phyloP scores from a whole-genome alignment of 345 rosid genomes.

The Pugionium cornutum region DNA sequence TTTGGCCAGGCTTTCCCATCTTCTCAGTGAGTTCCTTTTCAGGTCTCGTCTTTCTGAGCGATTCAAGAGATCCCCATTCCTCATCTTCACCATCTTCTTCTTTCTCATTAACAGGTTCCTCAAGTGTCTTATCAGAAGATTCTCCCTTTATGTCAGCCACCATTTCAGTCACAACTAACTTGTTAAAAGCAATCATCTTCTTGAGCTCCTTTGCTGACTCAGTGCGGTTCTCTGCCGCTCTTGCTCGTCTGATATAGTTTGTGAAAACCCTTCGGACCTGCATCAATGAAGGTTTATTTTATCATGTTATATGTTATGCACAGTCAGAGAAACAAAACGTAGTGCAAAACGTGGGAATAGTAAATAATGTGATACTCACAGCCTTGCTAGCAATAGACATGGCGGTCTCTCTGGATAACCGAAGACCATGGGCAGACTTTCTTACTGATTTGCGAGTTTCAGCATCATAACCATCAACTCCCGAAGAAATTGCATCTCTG shows the following conservation, averaged over 20 bases:
- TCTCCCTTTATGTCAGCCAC: conserved; percentile 81
- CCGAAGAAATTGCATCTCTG: conserved; percentile 79
- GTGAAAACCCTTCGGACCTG: conserved; percentile 62
- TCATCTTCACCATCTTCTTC: conserved; percentile 56
- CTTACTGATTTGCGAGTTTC: conserved; percentile 71
- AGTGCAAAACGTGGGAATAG: conserved; percentile 11
- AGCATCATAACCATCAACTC: conserved; percentile 85
- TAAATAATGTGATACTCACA: conserved; percentile 49
- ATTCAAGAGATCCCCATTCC: conserved; percentile 77
- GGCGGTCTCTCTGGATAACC: conserved; percentile 71
- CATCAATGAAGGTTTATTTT: conserved; percentile 18
- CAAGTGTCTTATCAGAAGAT: conserved; percentile 64
- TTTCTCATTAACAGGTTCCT: conserved; percentile 53
- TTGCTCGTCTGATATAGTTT: conserved; percentile 71
- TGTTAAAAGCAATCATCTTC: conserved; percentile 85
- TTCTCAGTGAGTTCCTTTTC: conserved; percentile 57
- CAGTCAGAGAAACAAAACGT: conserved; percentile 21
- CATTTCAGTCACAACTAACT: conserved; percentile 76
- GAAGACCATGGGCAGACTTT: conserved; percentile 54
- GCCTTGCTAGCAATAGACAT: conserved; percentile 88
- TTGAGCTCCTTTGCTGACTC: conserved; percentile 82
- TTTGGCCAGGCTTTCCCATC: conserved; percentile 76
- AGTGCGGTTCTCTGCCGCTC: conserved; percentile 67
- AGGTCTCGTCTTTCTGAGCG: conserved; percentile 73
- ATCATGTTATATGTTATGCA: conserved; percentile 12